phyloP scores from a whole-genome alignment of 805 yeast genomes.

The Wickerhamomyces rabaulensis region DNA sequence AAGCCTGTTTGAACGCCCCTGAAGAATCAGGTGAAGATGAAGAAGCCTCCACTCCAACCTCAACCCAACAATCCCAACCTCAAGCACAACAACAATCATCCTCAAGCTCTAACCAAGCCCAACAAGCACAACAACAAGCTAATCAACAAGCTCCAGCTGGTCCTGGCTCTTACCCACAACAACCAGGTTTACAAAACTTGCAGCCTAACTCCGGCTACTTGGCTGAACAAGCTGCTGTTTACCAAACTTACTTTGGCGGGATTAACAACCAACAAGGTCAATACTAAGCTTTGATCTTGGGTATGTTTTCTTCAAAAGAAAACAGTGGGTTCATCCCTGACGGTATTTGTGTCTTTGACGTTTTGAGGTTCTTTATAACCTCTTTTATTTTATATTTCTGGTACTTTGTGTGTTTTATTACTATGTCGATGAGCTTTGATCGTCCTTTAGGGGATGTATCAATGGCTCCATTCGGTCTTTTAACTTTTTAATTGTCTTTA shows the following conservation, averaged over 20 bases:
- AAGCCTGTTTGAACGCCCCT: slow-evolving; percentile 97
- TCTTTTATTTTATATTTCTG: no score
- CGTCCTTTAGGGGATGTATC: no score
- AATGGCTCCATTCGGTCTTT: no score
- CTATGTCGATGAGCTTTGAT: no score
- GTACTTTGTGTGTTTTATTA: no score
- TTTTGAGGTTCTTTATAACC: no score
- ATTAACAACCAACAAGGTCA: slow-evolving; percentile 57
- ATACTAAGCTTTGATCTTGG: slow-evolving; percentile 21
- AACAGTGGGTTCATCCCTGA: no score
- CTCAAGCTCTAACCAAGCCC: slow-evolving; percentile 19
- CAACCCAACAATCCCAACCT: slow-evolving; percentile 20
- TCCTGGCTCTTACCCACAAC: slow-evolving; percentile 37
- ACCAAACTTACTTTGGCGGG: slow-evolving; percentile 58
- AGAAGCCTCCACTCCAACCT: slow-evolving; percentile 31
- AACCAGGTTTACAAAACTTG: slow-evolving; percentile 34
- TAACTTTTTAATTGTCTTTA: no score
- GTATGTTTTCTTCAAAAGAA: no score
- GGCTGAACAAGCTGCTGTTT: slow-evolving; percentile 50
- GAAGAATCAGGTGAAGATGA: slow-evolving; percentile 54
- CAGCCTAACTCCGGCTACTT: slow-evolving; percentile 41
- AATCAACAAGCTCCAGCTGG: slow-evolving; percentile 20
- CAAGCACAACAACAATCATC: slow-evolving; percentile 6
- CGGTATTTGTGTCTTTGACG: not conserved
- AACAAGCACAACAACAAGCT: slow-evolving; percentile 16